Evolutionary conservation across 768 basidiomycete genomes (phyloP).

Genomic region (Trametes sanguinea): DNA sequence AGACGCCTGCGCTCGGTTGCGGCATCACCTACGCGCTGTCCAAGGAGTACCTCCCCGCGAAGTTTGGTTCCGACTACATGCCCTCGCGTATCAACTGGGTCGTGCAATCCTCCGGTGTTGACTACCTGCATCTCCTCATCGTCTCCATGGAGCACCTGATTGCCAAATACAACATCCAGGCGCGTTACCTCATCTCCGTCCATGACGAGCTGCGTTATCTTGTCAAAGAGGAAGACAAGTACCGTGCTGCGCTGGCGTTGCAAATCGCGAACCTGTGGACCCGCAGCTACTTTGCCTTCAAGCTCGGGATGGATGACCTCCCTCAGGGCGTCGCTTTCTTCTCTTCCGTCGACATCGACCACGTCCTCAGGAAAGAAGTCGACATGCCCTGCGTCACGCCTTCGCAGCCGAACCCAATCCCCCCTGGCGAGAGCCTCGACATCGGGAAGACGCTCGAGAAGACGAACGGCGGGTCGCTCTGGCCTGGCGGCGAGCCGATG

Average conservation of each 20-base stretch:
- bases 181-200: slow-evolving; percentile 93
- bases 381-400: slow-evolving; percentile 96
- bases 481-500: slow-evolving; percentile 63
- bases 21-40: slow-evolving; percentile 93
- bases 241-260: slow-evolving; percentile 88
- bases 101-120: slow-evolving; percentile 97
- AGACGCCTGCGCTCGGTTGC: slow-evolving; percentile 92
- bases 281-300: slow-evolving; percentile 84
- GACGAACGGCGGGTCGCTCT: slow-evolving; percentile 71
- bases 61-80: slow-evolving; percentile 86
- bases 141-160: slow-evolving; percentile 92
- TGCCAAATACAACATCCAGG: slow-evolving; percentile 76
- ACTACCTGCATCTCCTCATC: slow-evolving; percentile 95
- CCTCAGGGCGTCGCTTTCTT: slow-evolving; percentile 97
- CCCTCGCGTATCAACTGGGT: slow-evolving; percentile 99
- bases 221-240: slow-evolving; percentile 83
- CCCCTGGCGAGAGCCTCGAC: slow-evolving; percentile 84
- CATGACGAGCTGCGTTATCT: slow-evolving; percentile 97
- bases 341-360: slow-evolving; percentile 93
- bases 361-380: slow-evolving; percentile 90
- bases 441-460: slow-evolving; percentile 64
- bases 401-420: slow-evolving; percentile 79
- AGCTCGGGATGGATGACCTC: slow-evolving; percentile 93
- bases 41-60: slow-evolving; percentile 80
- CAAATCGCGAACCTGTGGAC: slow-evolving; percentile 98